These are phyloP conservation scores for Daldinia concentrica DNA, from an alignment of 495 filamentous ascomycete genomes.

Conservation along the genomic window DNA sequence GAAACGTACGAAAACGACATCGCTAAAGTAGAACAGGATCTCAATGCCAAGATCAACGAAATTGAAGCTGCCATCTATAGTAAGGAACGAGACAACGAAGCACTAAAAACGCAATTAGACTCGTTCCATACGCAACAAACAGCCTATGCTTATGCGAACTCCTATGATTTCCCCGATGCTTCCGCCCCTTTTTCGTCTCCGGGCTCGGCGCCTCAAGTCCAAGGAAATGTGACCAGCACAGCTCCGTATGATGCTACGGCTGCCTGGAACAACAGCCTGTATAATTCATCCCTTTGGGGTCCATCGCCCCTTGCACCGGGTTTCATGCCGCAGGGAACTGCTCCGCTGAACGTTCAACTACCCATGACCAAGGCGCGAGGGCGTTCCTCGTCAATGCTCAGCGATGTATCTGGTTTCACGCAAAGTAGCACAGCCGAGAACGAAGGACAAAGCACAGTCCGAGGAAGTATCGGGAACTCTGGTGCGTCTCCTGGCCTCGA, in stretches of 20 bases:
- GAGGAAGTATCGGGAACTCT: slow-evolving; percentile 23
- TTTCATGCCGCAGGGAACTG: slow-evolving; percentile 42
- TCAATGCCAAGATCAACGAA: slow-evolving; percentile 50
- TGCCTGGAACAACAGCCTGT: slow-evolving; percentile 46
- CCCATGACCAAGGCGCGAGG: slow-evolving; percentile 56
- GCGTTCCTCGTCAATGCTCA: slow-evolving; percentile 73
- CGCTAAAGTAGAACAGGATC: slow-evolving; percentile 61
- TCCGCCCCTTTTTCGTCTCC: slow-evolving; percentile 31
- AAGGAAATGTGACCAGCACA: slow-evolving; percentile 21
- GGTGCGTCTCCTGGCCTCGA: slow-evolving; percentile 37
- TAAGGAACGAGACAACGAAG: slow-evolving; percentile 54
- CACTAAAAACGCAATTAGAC: slow-evolving; percentile 52
- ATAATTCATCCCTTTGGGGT: slow-evolving; percentile 44
- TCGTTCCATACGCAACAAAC: slow-evolving; percentile 49
- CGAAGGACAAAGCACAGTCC: slow-evolving; percentile 29
- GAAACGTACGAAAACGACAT: slow-evolving; percentile 72
- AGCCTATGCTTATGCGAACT: slow-evolving; percentile 42
- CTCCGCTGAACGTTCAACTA: slow-evolving; percentile 36
- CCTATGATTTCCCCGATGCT: slow-evolving; percentile 41
- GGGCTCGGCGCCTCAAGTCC: slow-evolving; percentile 24
- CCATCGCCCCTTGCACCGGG: slow-evolving; percentile 40
- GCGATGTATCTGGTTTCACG: slow-evolving; percentile 71
- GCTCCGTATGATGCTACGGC: slow-evolving; percentile 41
- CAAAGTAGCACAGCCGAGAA: slow-evolving; percentile 58
- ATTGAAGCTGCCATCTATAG: slow-evolving; percentile 50